phyloP scores from a whole-genome alignment of 805 yeast species.

The Wickerhamiella azyma region DNA sequence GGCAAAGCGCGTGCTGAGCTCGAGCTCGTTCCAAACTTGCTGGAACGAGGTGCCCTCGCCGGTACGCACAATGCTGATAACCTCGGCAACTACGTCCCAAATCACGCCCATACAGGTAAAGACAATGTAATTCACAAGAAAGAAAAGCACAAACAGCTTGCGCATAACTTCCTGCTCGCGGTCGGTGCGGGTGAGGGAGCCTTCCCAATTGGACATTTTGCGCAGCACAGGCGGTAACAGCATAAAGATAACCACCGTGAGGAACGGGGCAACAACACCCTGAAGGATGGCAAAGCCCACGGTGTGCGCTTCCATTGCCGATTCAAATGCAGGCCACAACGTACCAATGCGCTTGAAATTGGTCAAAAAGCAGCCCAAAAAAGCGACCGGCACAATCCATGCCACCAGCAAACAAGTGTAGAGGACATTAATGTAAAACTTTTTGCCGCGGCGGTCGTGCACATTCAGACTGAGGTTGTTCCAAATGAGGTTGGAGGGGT shows the following conservation, averaged over 20 bases:
- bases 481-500: conserved; percentile 28
- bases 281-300: conserved; percentile 26
- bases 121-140: conserved; percentile 27
- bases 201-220: conserved; percentile 27
- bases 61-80: conserved; percentile 13
- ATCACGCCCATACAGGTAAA: conserved; percentile 28
- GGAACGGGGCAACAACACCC: conserved; percentile 27
- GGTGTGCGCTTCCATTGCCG: conserved; percentile 19
- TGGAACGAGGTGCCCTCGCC: conserved; percentile 14
- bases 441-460: conserved; percentile 22
- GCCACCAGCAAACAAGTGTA: conserved; percentile 21
- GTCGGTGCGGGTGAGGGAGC: conserved; percentile 25
- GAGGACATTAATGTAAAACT: conserved; percentile 24
- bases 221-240: conserved; percentile 27
- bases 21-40: conserved; percentile 21
- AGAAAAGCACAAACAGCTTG: conserved; percentile 28
- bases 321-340: conserved; percentile 26
- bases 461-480: conserved; percentile 21
- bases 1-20: conserved; percentile 24
- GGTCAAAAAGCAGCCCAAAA: conserved; percentile 29
- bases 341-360: conserved; percentile 26
- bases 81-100: conserved; percentile 26
- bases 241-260: conserved; percentile 25
- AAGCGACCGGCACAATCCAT: conserved; percentile 30
- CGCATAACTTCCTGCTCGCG: conserved; percentile 28